Evolutionary conservation across 768 basidiomycete species (phyloP), one percentile per base, ranked within the genome.

Genomic region (Phlebiopsis flavidoalba): DNA sequence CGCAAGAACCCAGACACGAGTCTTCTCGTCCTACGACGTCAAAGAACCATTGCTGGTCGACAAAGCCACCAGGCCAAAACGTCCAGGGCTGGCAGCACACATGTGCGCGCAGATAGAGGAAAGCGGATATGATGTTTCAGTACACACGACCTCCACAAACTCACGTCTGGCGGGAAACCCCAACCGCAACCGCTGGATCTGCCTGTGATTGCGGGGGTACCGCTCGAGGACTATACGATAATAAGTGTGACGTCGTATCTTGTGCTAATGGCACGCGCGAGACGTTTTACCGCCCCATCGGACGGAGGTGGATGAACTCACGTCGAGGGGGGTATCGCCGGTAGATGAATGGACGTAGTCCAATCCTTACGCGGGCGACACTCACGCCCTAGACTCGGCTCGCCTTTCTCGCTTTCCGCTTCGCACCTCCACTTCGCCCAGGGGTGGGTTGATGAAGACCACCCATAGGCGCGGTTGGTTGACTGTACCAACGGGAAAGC

Each of bases 401-500:
- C 65, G 86, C 83, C 72, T 83, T n/a, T 83, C 71, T 87, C 85
- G 64, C 84, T 83, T 12, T 83, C 82, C 4, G 89, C 82, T 67
- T 90, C 88, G 45, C n/a, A 89, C 80, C 67, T 89, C 87, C 24
- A 91, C 87, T 66, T 89, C 88, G 10, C 87, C 89, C n/a, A n/a
- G 0, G 87, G 79, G 64, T 89, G 82, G n/a, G 71, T 89, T 88
- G 68, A 91, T 83, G 68, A 90, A 91, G 14, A 90, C 80, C n/a
- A n/a, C 36, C 88, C 89, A 62, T 90, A 91, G 59, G 84, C 83
- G 51, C 83, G 76, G 68, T 86, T 86, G 15, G 85, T n/a, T 86
- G 66, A 88, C n/a, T 81, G 63, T 86, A 86, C n/a, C n/a, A 72
- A 87, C 88, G 1, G 86, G 86, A 14, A 87, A 76, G 60, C 81